phyloP scores from a whole-genome alignment of 2,329 filamentous ascomycete species.

The Teratosphaeriaceae sp. region DNA sequence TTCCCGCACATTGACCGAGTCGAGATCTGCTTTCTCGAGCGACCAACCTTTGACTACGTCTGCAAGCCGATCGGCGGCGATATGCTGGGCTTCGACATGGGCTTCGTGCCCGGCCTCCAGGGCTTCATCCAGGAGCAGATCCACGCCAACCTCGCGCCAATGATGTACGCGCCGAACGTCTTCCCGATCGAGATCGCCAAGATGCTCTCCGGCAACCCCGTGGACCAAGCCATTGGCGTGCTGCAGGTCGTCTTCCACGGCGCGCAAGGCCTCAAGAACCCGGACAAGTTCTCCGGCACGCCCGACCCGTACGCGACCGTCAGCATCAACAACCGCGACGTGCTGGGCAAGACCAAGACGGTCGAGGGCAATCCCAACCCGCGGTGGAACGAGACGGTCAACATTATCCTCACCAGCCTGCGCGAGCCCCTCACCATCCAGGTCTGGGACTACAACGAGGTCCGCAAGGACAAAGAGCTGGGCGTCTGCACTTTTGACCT shows the following conservation, averaged over 20 bases:
- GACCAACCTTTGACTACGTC: slow-evolving; percentile 88
- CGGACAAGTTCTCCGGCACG: slow-evolving; percentile 86
- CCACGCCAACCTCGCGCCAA: slow-evolving; percentile 84
- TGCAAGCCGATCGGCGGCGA: slow-evolving; percentile 97
- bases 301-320: slow-evolving; percentile 85
- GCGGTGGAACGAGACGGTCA: slow-evolving; percentile 94
- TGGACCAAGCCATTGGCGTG: slow-evolving; percentile 94
- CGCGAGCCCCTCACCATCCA: slow-evolving; percentile 80
- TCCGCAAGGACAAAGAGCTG: slow-evolving; percentile 92
- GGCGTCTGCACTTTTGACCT: slow-evolving; percentile 79
- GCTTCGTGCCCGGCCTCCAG: slow-evolving; percentile 94
- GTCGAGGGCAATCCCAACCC: slow-evolving; percentile 79
- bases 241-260: slow-evolving; percentile 86
- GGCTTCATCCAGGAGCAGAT: slow-evolving; percentile 94
- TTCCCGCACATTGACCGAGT: slow-evolving; percentile 94
- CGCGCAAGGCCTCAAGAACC: slow-evolving; percentile 87
- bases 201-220: slow-evolving; percentile 88
- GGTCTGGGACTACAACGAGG: slow-evolving; percentile 89
- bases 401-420: slow-evolving; percentile 87
- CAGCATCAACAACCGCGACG: slow-evolving; percentile 73
- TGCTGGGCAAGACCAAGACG: slow-evolving; percentile 83
- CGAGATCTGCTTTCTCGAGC: slow-evolving; percentile 89
- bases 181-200: slow-evolving; percentile 98
- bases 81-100: slow-evolving; percentile 95
- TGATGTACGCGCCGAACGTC: slow-evolving; percentile 98